phyloP scores from a whole-genome alignment of 306 rosid genomes.

The Rosa rugosa region DNA sequence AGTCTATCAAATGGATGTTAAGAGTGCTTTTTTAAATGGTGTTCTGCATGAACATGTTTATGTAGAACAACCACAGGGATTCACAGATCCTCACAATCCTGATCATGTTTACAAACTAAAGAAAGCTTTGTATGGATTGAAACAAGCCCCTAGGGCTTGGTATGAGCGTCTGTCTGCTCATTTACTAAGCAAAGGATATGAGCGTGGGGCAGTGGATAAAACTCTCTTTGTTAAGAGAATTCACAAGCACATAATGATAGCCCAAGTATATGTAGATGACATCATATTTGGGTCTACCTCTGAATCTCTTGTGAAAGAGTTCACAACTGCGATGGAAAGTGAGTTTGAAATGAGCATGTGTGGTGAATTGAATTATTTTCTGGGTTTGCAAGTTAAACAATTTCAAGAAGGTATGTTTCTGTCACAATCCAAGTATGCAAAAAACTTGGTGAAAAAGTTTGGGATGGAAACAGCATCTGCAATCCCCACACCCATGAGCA shows the following conservation, averaged over 20 bases:
- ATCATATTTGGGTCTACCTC: not conserved
- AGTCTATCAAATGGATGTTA: too few species aligned
- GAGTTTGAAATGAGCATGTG: too few species aligned
- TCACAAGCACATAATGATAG: not conserved
- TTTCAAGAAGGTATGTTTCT: too few species aligned
- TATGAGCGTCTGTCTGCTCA: not conserved
- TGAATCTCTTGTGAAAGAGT: not conserved
- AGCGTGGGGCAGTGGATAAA: not conserved
- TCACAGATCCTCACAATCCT: not conserved
- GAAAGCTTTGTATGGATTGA: not conserved
- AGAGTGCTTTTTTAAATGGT: not conserved
- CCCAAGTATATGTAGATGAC: not conserved
- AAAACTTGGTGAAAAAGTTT: too few species aligned
- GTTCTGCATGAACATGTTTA: not conserved
- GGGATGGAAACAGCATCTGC: too few species aligned
- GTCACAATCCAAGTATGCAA: too few species aligned
- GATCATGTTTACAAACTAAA: not conserved
- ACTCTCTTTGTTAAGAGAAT: not conserved
- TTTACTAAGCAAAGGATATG: not conserved
- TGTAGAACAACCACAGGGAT: not conserved
- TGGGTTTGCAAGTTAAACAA: too few species aligned
- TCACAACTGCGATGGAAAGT: not conserved
- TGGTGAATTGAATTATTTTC: too few species aligned
- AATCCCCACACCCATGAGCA: too few species aligned
- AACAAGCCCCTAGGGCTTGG: not conserved